phyloP scores from a whole-genome alignment of 768 basidiomycete species.

The Hygrocybe coccinea region DNA sequence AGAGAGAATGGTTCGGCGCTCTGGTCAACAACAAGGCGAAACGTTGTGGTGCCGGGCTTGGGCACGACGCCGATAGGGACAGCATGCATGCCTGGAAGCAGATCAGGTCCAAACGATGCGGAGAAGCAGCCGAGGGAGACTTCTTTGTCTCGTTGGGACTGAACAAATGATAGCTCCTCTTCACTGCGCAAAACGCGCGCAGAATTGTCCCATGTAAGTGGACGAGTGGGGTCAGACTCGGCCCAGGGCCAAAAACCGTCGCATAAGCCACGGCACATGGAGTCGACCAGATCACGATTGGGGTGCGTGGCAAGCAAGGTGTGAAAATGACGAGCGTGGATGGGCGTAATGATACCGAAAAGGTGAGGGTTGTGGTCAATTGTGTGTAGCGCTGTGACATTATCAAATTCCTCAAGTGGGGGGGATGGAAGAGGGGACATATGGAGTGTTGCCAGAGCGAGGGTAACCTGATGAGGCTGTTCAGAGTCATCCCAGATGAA shows the following conservation, averaged over 20 bases:
- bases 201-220: too few relatives aligned
- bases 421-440: too few relatives aligned
- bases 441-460: too few relatives aligned
- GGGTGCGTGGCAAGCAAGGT: too few relatives aligned
- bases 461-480: too few relatives aligned
- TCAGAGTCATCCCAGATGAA: too few relatives aligned
- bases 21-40: constrained; percentile 39
- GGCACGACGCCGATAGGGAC: constrained; percentile 38
- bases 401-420: too few relatives aligned
- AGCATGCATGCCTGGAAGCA: constrained; percentile 42
- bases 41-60: constrained; percentile 28
- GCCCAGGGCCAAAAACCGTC: constrained; percentile 47
- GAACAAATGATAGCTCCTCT: constrained; percentile 24
- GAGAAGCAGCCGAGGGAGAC: constrained; percentile 24
- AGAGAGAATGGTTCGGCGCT: constrained; percentile 26
- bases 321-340: too few relatives aligned
- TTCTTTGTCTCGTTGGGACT: constrained; percentile 25
- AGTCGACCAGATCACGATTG: too few relatives aligned
- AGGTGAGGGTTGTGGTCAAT: too few relatives aligned
- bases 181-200: constrained; percentile 14
- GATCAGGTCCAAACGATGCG: constrained; percentile 28
- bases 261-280: constrained; percentile 15
- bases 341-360: too few relatives aligned
- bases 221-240: constrained; percentile 16
- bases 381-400: too few relatives aligned